Conservation (phyloP, 2,329 filamentous ascomycete species). For the Dothistroma septosporum region DNA sequence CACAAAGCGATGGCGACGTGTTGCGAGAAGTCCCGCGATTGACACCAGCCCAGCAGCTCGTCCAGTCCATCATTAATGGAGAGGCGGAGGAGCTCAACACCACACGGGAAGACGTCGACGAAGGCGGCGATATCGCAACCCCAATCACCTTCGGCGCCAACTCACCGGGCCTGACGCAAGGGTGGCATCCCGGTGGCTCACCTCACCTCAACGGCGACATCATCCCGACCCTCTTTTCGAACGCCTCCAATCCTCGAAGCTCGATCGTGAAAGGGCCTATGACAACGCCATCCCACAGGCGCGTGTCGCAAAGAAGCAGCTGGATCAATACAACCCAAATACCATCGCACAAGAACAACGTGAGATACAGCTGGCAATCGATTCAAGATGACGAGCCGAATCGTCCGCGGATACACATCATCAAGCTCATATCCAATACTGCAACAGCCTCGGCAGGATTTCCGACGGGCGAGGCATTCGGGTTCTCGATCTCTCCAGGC, state of each 20-base stretch:
- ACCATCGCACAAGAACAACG: slow-evolving; percentile 30
- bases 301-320: slow-evolving; percentile 19
- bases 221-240: slow-evolving; percentile 8
- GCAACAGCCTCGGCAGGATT: slow-evolving; percentile 71
- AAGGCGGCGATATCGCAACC: slow-evolving; percentile 23
- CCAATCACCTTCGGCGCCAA: slow-evolving; percentile 20
- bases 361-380: slow-evolving; percentile 39
- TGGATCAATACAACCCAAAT: slow-evolving; percentile 27
- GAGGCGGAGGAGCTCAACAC: slow-evolving; percentile 13
- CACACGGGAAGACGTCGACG: slow-evolving; percentile 16
- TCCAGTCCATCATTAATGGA: slow-evolving; percentile 3
- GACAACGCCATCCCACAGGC: slow-evolving; percentile 14
- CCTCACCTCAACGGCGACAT: slow-evolving; percentile 7
- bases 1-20: neutral
- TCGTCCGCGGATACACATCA: slow-evolving; percentile 44
- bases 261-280: slow-evolving; percentile 19
- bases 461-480: slow-evolving; percentile 69
- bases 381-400: slow-evolving; percentile 36
- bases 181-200: slow-evolving; percentile 8
- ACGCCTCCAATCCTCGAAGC: slow-evolving; percentile 7
- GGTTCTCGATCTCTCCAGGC: slow-evolving; percentile 72
- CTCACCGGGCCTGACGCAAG: slow-evolving; percentile 16
- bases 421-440: slow-evolving; percentile 78
- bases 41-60: slow-evolving; percentile 3
- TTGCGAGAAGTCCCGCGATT: neutral